Conservation (phyloP, 495 filamentous ascomycete genomes). For the Penicillium paxilli region DNA sequence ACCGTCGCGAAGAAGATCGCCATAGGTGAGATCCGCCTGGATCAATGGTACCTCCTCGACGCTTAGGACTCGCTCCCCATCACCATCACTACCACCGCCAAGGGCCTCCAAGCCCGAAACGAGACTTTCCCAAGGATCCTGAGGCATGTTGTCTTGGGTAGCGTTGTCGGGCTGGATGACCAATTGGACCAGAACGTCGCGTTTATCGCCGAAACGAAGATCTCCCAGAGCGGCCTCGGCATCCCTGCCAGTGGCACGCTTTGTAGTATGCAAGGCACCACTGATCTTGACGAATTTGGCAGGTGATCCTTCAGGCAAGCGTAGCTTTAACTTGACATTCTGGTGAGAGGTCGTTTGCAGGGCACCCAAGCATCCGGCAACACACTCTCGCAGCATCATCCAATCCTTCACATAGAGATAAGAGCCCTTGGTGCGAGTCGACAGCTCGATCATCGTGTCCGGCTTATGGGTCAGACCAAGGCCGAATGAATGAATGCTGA, state of each 20-base stretch:
- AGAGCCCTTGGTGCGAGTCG: conserved; percentile 91
- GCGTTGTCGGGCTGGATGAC: conserved; percentile 88
- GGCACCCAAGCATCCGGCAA: conserved; percentile 92
- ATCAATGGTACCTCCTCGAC: conserved; percentile 96
- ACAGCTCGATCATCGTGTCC: conserved; percentile 97
- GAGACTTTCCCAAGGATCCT: conserved; percentile 96
- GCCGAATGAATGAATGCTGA: conserved; percentile 95
- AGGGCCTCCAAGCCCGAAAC: conserved; percentile 94
- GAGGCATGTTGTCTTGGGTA: conserved; percentile 81
- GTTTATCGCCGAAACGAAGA: conserved; percentile 94
- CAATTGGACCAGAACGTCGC: conserved; percentile 93
- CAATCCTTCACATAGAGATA: conserved; percentile 99
- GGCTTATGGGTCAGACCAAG: conserved; percentile 97
- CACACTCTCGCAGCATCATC: conserved; percentile 99
- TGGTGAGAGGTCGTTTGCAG: conserved; percentile 97
- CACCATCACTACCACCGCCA: conserved; percentile 84
- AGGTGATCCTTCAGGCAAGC: conserved; percentile 91
- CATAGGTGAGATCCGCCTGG: conserved; percentile 91
- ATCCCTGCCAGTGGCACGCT: conserved; percentile 94
- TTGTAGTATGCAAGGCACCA: conserved; percentile 93
- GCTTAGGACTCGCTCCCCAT: conserved; percentile 79
- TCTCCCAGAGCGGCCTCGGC: conserved; percentile 93
- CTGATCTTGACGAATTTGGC: conserved; percentile 99
- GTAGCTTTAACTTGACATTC: conserved; percentile 95
- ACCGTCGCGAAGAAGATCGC: conserved; percentile 91